phyloP scores from a whole-genome alignment of 768 basidiomycete species.

The Tubosaeta brunneosetosa region DNA sequence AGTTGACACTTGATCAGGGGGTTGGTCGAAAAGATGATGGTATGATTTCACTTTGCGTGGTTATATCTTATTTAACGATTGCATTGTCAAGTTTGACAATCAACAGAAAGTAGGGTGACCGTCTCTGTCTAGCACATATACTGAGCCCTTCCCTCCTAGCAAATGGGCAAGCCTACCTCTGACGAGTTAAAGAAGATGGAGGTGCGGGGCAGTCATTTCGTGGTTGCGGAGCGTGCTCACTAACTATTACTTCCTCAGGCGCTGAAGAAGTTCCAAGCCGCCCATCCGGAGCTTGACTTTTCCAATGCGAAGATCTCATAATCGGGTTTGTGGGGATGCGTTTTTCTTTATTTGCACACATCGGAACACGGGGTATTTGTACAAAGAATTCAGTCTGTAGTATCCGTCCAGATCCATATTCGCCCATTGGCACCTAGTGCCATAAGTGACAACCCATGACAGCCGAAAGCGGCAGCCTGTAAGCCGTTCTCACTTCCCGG shows the following conservation, averaged over 20 bases:
- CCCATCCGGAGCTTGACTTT: conserved; percentile 93
- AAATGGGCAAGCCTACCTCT: conserved; percentile 94
- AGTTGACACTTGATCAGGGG: conserved; percentile 47
- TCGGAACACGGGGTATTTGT: not conserved
- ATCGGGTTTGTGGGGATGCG: not conserved
- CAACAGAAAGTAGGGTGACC: conserved; percentile 36
- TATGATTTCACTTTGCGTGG: conserved; percentile 35
- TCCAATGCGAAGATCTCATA: conserved; percentile 86
- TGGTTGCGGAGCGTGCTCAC: not conserved
- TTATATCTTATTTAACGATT: conserved; percentile 7
- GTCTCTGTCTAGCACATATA: not conserved
- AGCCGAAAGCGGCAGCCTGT: conserved; percentile 40
- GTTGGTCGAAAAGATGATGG: conserved; percentile 99
- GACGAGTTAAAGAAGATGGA: conserved; percentile 93
- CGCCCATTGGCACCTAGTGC: conserved; percentile 18
- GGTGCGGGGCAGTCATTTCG: conserved; percentile 35
- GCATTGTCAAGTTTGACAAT: conserved; percentile 37
- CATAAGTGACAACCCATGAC: conserved; percentile 34
- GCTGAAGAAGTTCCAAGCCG: conserved; percentile 81
- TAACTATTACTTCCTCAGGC: conserved; percentile 41
- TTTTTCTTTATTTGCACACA: not conserved
- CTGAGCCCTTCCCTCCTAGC: conserved; percentile 39
- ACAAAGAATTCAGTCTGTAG: conserved; percentile 12
- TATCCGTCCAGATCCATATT: conserved; percentile 25
- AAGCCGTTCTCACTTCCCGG: conserved; percentile 22